phyloP scores from a whole-genome alignment of 495 filamentous ascomycete genomes.

The Jackrogersella minutella region DNA sequence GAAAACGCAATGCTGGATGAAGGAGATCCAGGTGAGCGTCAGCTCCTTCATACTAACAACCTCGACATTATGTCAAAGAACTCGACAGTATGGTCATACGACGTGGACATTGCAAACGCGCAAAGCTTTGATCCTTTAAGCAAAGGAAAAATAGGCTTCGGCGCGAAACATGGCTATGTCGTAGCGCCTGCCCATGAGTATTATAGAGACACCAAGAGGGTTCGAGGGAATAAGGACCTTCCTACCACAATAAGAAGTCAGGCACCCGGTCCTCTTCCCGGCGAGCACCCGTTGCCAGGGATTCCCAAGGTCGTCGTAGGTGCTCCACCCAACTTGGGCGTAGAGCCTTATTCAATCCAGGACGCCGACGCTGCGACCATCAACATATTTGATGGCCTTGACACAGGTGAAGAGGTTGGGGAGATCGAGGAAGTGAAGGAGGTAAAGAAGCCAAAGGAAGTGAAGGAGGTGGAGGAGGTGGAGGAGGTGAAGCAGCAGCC shows the following conservation, averaged over 20 bases:
- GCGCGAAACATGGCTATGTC: background rate
- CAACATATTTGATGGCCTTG: background rate
- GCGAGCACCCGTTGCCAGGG: slow-evolving; percentile 7
- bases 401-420: too few species aligned
- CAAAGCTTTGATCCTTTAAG: background rate
- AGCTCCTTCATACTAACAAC: slow-evolving; percentile 28
- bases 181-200: background rate
- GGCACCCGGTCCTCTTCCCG: slow-evolving; percentile 21
- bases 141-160: slow-evolving; percentile 2
- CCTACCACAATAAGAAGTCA: slow-evolving; percentile 25
- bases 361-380: background rate
- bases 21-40: slow-evolving; percentile 18
- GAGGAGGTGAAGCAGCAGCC: too few species aligned
- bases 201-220: slow-evolving; percentile 9
- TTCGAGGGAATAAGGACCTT: slow-evolving; percentile 8
- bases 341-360: background rate
- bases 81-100: slow-evolving; percentile 24
- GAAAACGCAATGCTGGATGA: slow-evolving; percentile 22
- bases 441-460: too few species aligned
- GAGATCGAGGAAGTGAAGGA: too few species aligned
- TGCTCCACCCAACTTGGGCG: slow-evolving; percentile 3
- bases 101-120: slow-evolving; percentile 25
- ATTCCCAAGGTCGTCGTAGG: slow-evolving; percentile 34
- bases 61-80: slow-evolving; percentile 35
- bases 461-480: too few species aligned